Evolutionary conservation across 352 stramenopile genomes (phyloP), one percentile per base, ranked within the genome.

Genomic region (Globisporangium spiculum): DNA sequence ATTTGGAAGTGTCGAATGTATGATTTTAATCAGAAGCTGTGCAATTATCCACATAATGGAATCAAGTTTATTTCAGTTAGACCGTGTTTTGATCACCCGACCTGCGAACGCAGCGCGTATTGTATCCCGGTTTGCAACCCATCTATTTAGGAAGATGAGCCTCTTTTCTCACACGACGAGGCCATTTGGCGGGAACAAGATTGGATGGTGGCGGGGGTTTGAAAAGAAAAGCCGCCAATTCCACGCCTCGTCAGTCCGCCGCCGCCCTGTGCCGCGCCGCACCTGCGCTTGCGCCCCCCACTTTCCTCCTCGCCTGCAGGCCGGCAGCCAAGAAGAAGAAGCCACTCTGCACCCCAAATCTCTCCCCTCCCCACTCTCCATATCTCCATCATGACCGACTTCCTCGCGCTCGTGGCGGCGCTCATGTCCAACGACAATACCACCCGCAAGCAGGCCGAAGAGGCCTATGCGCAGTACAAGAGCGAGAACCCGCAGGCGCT

Each of bases 361-460:
- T 41, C 27, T 3, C 24, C 16, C 36, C 44, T 16, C 0, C 3
- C 8, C n/a, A 6, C 41, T 18, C 26, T 3, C 30, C 4, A 58
- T 16, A 7, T 32, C 20, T 22, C n/a, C 52, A 62, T 18, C 60
- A 93, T 93, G 84, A 73, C 74, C 44, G 83, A 93, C 79, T 93
- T 93, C 72, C 71, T 73, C 48, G 74, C 79, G 70, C 83, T 94
- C 59, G 78, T 92, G 67, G 81, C 78, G 67, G 83, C 86, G 78
- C 83, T 94, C 48, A 86, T 87, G 76, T 80, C 81, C 78, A 91
- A 80, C 65, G 86, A 94, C 78, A 92, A 92, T 65, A 67, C 69
- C 8, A 74, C 75, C 66, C 86, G 86, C 71, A 89, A 90, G 77
- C 78, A 88, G 63, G 86, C 88, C 18, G 88, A 96, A 68, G 72